phyloP scores from a whole-genome alignment of 805 yeast genomes.

The Saturnispora hagleri region DNA sequence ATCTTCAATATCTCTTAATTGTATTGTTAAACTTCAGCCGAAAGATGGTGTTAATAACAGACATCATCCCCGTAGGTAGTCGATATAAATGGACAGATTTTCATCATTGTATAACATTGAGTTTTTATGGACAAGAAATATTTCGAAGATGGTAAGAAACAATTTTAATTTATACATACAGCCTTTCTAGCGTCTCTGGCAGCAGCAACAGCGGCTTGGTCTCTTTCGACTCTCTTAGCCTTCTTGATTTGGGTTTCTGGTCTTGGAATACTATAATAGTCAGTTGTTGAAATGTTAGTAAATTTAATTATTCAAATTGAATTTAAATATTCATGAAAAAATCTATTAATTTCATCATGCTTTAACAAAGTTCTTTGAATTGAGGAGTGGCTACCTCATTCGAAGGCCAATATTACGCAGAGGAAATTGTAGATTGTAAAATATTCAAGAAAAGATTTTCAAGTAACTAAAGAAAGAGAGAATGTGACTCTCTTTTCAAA shows the following conservation, averaged over 20 bases:
- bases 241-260: conserved; percentile 87
- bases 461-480: background rate
- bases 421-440: conserved; percentile 23
- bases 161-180: conserved; percentile 45
- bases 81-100: conserved; percentile 37
- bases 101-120: conserved; percentile 31
- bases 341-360: conserved; percentile 10
- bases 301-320: background rate
- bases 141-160: background rate
- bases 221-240: conserved; percentile 69
- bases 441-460: conserved; percentile 3
- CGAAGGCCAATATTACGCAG: conserved; percentile 24
- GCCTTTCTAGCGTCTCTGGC: conserved; percentile 69
- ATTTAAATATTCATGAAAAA: background rate
- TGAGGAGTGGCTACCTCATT: conserved; percentile 22
- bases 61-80: conserved; percentile 70
- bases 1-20: background rate
- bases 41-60: conserved; percentile 72
- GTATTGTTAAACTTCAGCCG: conserved; percentile 33
- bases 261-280: conserved; percentile 35
- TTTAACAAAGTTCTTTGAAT: conserved; percentile 20
- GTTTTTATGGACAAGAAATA: background rate
- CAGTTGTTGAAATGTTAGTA: background rate
- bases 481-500: background rate
- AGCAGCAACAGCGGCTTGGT: conserved; percentile 70